phyloP scores from a whole-genome alignment of 1,139 yeast genomes.

The Casaregolazyma lundiana region DNA sequence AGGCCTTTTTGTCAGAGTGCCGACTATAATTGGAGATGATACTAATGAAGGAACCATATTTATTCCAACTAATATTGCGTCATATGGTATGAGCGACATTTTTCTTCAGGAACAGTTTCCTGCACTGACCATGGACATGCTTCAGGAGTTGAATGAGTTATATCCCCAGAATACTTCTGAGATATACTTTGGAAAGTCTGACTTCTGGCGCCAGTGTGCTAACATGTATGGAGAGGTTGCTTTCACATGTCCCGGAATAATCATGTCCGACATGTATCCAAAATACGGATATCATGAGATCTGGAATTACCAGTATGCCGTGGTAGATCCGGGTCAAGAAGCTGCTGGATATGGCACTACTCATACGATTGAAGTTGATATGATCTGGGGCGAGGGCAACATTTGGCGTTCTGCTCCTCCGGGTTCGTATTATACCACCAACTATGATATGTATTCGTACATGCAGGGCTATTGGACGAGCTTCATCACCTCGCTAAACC shows the following conservation, averaged over 20 bases:
- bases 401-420: conserved; percentile 6
- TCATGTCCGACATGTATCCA: conserved; percentile 7
- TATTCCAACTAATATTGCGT: conserved; percentile 6
- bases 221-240: conserved; percentile 12
- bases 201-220: conserved; percentile 10
- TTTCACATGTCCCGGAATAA: conserved; percentile 12
- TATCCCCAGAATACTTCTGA: conserved; percentile 5
- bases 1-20: conserved; percentile 18
- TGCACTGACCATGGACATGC: not conserved
- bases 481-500: conserved; percentile 10
- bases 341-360: conserved; percentile 7
- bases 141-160: conserved; percentile 4
- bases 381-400: conserved; percentile 10
- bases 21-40: conserved; percentile 17
- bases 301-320: conserved; percentile 13
- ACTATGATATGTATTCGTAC: conserved; percentile 10
- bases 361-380: conserved; percentile 10
- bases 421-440: conserved; percentile 5
- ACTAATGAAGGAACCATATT: conserved; percentile 20
- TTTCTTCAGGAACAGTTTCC: conserved; percentile 9
- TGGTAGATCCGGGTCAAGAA: conserved; percentile 5
- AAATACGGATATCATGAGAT: conserved; percentile 5
- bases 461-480: conserved; percentile 14
- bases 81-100: conserved; percentile 5
- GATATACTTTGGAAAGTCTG: conserved; percentile 2